Base-by-base conservation (phyloP, 257 asterid species). In the Solanum virginianum region DNA sequence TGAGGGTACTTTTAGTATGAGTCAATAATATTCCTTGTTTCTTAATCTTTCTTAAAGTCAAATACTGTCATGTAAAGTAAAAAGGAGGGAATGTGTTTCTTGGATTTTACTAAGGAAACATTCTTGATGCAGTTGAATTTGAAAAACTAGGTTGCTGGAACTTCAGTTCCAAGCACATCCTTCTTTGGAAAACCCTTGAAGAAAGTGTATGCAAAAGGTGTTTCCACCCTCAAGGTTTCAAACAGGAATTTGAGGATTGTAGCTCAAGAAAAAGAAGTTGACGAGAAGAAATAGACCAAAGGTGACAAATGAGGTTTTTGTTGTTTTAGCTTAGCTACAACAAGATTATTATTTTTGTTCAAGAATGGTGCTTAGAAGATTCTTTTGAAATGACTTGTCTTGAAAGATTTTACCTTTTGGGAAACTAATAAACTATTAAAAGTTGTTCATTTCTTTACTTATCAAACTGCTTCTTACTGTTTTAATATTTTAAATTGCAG, bases 161-260 rank as follows among this genome's bases (percentile, higher is more conserved):
- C 82, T 71, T 85, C 87, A 41, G 69, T 85, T 71, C 88, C 88
- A 51, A 85, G 86, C 86, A 83, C 88, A 12, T 63, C 84, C 17
- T 90, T 90, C 59, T 88, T 85, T 12, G 92, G 90, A 55, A 89
- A 74, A 47, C 63, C 86, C 29, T 56, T 86, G 54, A 90, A 85
- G 20, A 77, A 68, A 62, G 86, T 80, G 82, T 66, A 57, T 24
- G 80, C 83, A 24, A 88, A 77, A 83, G 83, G 24, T 83, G 16
- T 60, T 62, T 36, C 56, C 66, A 14, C 75, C 68, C 81, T 68
- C 59, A 54, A 49, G 71, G n/a, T 56, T 86, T 22, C 85, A 12
- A 65, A 86, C 17, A 36, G 80, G 75, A 83, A 74, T 80, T 87
- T 90, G 36, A 87, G 68, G 86, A 85, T 87, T 85, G 88, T 29